A percentile compares a stretch with the other conserved stretches of the same genome.
Evolutionary conservation across 305 asterid species (phyloP).

Genomic region (Nicotiana rustica): DNA sequence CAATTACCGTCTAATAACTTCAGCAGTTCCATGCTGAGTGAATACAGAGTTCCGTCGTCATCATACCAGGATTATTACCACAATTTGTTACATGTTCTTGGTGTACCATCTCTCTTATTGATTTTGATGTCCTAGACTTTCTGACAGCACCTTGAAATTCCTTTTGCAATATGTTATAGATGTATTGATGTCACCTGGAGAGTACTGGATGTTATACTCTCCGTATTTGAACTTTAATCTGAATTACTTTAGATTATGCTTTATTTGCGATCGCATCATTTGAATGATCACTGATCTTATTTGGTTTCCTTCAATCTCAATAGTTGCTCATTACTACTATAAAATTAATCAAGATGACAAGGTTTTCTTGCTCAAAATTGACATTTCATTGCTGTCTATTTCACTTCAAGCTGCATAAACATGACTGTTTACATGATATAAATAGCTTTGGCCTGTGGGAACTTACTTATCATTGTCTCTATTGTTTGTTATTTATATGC

Average conservation of each 20-base stretch:
- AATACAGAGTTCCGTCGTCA: too few relatives aligned
- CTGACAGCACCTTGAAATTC: neutral
- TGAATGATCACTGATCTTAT: constrained; percentile 6
- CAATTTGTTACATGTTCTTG: too few relatives aligned
- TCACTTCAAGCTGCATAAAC: neutral
- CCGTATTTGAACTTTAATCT: neutral
- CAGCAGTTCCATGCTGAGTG: too few relatives aligned
- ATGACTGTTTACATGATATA: neutral
- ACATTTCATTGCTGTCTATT: neutral
- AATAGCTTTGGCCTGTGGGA: neutral
- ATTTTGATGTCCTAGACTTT: too few relatives aligned
- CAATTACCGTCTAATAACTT: too few relatives aligned
- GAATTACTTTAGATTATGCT: neutral
- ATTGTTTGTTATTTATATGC: constrained; percentile 35
- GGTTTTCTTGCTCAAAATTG: neutral
- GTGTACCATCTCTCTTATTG: too few relatives aligned
- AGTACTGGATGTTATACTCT: too few relatives aligned
- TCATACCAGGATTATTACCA: too few relatives aligned
- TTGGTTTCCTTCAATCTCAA: neutral
- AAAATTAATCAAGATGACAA: constrained; percentile 16
- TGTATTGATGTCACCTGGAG: too few relatives aligned
- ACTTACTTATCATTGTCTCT: neutral
- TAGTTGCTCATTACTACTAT: neutral
- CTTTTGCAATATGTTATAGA: neutral
- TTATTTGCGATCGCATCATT: neutral